Percentiles rank a stretch among this genome's conserved stretches.
These are phyloP conservation scores for Arabidopsis lyrata DNA, from an alignment of 441 rosid species.

Conservation along the genomic window DNA sequence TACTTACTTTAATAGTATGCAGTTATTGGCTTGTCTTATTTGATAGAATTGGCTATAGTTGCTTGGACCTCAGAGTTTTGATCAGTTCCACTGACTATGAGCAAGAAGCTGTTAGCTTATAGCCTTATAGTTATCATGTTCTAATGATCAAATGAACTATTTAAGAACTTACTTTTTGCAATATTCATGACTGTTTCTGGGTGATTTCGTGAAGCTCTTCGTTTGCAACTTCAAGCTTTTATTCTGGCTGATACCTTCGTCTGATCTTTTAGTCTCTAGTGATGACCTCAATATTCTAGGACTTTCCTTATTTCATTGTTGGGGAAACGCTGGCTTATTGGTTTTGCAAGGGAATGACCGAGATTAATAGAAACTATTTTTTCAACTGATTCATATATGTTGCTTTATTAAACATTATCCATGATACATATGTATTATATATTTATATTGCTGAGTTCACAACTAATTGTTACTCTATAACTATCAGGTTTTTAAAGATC, in stretches of 20 bases:
- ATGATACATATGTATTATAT: background rate
- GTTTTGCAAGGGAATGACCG: background rate
- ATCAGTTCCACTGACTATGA: background rate
- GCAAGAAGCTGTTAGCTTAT: background rate
- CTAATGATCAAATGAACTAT: background rate
- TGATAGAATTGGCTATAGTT: background rate
- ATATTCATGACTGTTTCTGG: background rate
- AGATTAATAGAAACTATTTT: background rate
- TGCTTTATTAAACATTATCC: background rate
- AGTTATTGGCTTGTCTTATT: background rate
- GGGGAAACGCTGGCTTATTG: background rate
- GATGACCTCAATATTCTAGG: background rate
- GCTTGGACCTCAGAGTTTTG: background rate
- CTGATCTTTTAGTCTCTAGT: background rate
- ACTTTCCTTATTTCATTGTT: background rate
- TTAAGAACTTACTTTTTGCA: background rate
- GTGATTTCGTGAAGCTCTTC: background rate
- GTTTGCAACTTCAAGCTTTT: background rate
- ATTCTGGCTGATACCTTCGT: background rate
- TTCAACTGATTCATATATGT: background rate
- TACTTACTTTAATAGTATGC: background rate
- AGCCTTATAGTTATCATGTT: background rate
- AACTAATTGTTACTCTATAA: background rate
- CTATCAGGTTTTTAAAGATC: background rate
- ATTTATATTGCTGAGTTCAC: background rate